Evolutionary conservation across 805 yeast genomes (phyloP).

Genomic region (Wickerhamomyces chambardii): DNA sequence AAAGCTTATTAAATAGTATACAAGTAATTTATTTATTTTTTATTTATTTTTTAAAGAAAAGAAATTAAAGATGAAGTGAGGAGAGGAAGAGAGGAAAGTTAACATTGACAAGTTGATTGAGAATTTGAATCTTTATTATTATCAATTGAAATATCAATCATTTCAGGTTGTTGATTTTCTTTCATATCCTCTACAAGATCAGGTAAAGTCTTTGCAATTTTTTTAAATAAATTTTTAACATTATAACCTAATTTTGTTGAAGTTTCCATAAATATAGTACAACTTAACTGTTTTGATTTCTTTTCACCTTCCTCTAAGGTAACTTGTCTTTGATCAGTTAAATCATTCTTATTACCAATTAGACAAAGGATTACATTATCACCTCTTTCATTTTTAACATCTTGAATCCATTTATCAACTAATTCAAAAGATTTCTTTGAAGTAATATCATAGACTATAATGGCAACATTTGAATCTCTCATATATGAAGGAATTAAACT

Average conservation of each 20-base stretch:
- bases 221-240: conserved; percentile 82
- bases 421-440: conserved; percentile 77
- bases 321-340: conserved; percentile 74
- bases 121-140: conserved; percentile 9
- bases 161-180: conserved; percentile 13
- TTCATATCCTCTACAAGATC: conserved; percentile 45
- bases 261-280: conserved; percentile 82
- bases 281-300: conserved; percentile 62
- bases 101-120: conserved; percentile 17
- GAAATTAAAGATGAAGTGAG: too few relatives aligned
- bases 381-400: conserved; percentile 90
- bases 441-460: conserved; percentile 90
- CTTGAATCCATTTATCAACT: conserved; percentile 88
- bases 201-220: conserved; percentile 85
- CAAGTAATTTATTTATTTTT: too few relatives aligned
- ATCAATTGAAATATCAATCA: conserved; percentile 16
- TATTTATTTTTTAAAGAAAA: too few relatives aligned
- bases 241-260: conserved; percentile 93
- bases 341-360: conserved; percentile 89
- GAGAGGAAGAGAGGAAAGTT: not conserved
- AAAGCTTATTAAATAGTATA: too few relatives aligned
- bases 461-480: conserved; percentile 95
- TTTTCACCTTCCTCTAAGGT: conserved; percentile 78
- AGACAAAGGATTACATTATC: conserved; percentile 80
- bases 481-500: conserved; percentile 93